A percentile compares a stretch with the other conserved stretches of the same genome.
phyloP scores from a whole-genome alignment of 495 filamentous ascomycete genomes.

The Pseudoneurospora amorphoporcata region DNA sequence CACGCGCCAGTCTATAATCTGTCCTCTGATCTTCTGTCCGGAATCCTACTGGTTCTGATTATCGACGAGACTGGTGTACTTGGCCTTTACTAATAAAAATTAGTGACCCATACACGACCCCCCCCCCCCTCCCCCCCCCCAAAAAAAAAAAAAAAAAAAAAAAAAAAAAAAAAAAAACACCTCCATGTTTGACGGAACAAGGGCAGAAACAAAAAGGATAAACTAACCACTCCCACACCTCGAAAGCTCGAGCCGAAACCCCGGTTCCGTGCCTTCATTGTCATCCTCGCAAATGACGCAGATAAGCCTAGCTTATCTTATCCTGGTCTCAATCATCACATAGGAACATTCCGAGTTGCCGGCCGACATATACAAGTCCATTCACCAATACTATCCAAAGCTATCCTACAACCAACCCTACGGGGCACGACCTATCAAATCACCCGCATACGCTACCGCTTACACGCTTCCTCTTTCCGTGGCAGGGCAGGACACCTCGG shows the following conservation, averaged over 20 bases:
- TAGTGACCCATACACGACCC: no score
- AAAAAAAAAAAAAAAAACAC: background rate
- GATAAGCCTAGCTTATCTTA: constrained; percentile 43
- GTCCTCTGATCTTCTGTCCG: background rate
- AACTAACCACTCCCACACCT: constrained; percentile 1
- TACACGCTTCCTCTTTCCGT: background rate
- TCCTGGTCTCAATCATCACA: constrained; percentile 40
- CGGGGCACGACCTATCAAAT: background rate
- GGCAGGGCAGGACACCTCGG: background rate
- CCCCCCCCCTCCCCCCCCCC: background rate
- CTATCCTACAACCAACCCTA: background rate
- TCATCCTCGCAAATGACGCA: constrained; percentile 35
- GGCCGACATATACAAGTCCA: constrained; percentile 1
- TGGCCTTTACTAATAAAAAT: no score
- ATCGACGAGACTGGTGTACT: background rate
- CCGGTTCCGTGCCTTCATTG: background rate
- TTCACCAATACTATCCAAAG: constrained; percentile 4
- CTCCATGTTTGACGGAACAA: background rate
- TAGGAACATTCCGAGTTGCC: constrained; percentile 18
- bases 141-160: no score
- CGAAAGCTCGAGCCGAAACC: constrained; percentile 1
- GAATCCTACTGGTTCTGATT: background rate
- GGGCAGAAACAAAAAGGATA: background rate
- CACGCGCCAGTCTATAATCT: background rate
- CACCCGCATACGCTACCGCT: background rate